Percentiles rank a stretch among this genome's conserved stretches.
Conservation (phyloP, 768 basidiomycete species). For the Hortiboletus flavorubellus region DNA sequence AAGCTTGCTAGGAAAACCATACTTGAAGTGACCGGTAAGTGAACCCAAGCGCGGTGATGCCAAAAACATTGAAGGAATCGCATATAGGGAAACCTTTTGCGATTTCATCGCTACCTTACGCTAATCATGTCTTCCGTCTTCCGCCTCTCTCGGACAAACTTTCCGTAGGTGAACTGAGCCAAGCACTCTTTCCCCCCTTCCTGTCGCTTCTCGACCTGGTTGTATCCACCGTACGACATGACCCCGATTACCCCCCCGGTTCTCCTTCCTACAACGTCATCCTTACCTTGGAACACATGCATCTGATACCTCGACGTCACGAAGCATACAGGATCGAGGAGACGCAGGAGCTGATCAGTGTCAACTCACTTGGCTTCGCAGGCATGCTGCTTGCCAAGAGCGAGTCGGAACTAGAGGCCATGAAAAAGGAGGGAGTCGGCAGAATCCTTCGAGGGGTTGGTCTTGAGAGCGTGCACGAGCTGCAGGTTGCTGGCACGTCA, state of each 20-base stretch:
- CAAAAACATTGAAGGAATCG: slow-evolving; percentile 1
- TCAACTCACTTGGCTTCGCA: slow-evolving; percentile 89
- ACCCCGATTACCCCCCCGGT: slow-evolving; percentile 57
- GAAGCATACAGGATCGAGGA: slow-evolving; percentile 55
- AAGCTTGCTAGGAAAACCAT: slow-evolving; percentile 53
- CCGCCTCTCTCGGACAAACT: slow-evolving; percentile 20
- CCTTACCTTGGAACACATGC: slow-evolving; percentile 78
- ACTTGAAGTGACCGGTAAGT: slow-evolving; percentile 43
- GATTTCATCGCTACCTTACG: slow-evolving; percentile 65
- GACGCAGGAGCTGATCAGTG: slow-evolving; percentile 56
- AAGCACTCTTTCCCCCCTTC: slow-evolving; percentile 56
- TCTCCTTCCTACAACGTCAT: slow-evolving; percentile 81
- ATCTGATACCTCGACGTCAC: slow-evolving; percentile 74
- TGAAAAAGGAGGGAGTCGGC: slow-evolving; percentile 60
- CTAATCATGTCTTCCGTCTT: slow-evolving; percentile 70
- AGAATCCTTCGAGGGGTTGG: slow-evolving; percentile 65
- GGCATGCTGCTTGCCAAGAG: slow-evolving; percentile 89
- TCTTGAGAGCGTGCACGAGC: slow-evolving; percentile 62
- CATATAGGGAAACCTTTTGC: slow-evolving; percentile 68
- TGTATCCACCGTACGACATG: slow-evolving; percentile 69
- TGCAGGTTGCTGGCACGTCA: slow-evolving; percentile 52
- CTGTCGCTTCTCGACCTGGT: slow-evolving; percentile 72
- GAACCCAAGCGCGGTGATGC: not conserved
- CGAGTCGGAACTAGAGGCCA: slow-evolving; percentile 65
- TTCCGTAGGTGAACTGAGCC: slow-evolving; percentile 44